Percentiles rank a stretch among this genome's conserved stretches.
These are phyloP conservation scores for Apocynum venetum DNA, from an alignment of 257 asterid species.

Conservation along the genomic window DNA sequence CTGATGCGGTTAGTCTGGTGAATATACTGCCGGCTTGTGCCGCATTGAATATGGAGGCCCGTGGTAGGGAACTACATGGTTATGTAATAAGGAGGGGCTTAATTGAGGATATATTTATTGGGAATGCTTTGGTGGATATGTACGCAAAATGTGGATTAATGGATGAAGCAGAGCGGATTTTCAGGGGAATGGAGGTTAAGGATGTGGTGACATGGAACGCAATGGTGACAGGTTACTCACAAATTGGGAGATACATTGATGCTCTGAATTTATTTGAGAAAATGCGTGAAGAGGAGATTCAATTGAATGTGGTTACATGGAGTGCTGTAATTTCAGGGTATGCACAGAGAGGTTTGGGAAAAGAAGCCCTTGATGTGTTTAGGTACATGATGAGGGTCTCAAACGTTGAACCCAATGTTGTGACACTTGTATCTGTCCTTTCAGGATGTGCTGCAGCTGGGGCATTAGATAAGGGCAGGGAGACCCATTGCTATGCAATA, in stretches of 20 bases:
- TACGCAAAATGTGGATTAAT: constrained; percentile 71
- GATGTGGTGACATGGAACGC: constrained; percentile 93
- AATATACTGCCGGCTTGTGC: constrained; percentile 76
- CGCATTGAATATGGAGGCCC: constrained; percentile 35
- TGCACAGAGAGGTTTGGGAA: constrained; percentile 85
- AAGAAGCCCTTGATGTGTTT: constrained; percentile 62
- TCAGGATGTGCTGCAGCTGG: constrained; percentile 79
- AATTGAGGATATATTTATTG: constrained; percentile 58
- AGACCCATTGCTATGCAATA: constrained; percentile 54
- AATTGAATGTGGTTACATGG: constrained; percentile 81
- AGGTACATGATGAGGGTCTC: constrained; percentile 72
- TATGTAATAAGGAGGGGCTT: constrained; percentile 57
- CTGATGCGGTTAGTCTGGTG: constrained; percentile 79
- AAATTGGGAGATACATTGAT: constrained; percentile 59
- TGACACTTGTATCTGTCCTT: constrained; percentile 72
- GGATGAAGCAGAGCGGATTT: constrained; percentile 62
- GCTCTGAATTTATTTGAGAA: constrained; percentile 59
- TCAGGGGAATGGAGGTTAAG: constrained; percentile 62
- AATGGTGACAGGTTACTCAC: constrained; percentile 80
- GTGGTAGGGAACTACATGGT: constrained; percentile 65
- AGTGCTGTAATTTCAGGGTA: constrained; percentile 89
- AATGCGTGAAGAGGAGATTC: constrained; percentile 56
- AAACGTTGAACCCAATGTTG: constrained; percentile 59
- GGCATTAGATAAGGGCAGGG: constrained; percentile 64
- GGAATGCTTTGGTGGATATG: constrained; percentile 83